phyloP scores from a whole-genome alignment of 2,329 filamentous ascomycete species.

The Xylaria sp. region DNA sequence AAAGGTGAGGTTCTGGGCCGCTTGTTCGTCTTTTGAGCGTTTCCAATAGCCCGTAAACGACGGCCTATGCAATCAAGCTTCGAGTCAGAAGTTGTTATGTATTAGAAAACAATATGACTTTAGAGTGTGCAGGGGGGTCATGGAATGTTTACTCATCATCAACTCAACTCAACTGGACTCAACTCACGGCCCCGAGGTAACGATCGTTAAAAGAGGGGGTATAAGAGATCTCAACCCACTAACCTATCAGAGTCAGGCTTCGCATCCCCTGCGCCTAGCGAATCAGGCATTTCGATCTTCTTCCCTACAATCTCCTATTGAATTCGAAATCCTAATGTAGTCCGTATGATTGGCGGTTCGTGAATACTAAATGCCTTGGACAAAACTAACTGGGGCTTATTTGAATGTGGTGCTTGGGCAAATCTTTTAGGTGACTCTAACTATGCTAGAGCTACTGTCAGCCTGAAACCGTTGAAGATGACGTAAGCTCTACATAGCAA shows the following conservation, averaged over 20 bases:
- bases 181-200: not conserved
- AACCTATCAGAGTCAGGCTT: conserved; percentile 17
- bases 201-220: not conserved
- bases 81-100: not conserved
- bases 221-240: not conserved
- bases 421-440: not conserved
- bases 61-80: conserved; percentile 46
- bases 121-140: not conserved
- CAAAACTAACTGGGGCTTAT: not conserved
- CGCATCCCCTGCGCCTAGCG: conserved; percentile 21
- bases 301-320: not conserved
- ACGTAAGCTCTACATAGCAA: conserved; percentile 21
- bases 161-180: not conserved
- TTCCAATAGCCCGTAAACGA: conserved; percentile 63
- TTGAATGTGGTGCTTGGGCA: conserved; percentile 1
- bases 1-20: conserved; percentile 52
- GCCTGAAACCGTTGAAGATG: conserved; percentile 9
- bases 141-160: not conserved
- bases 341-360: not conserved
- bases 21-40: conserved; percentile 54
- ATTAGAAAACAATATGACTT: not conserved
- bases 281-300: conserved; percentile 25
- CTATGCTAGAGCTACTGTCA: conserved; percentile 6
- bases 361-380: not conserved
- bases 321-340: no score